Conservation (phyloP, 106 monocot species). For the Dactylorhiza incarnata region DNA sequence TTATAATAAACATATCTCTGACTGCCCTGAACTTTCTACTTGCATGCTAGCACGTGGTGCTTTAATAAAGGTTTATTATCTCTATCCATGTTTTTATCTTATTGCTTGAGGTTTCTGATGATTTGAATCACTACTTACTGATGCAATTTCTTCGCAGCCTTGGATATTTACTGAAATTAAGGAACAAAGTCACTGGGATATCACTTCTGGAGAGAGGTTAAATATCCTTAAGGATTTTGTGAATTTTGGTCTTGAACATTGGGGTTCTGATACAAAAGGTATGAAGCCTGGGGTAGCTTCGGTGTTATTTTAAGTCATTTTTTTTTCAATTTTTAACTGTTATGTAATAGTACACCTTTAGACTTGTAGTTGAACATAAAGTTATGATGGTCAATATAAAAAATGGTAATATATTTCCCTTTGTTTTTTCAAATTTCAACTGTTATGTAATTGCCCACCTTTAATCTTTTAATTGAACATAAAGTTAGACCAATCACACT, state of each 20-base stretch:
- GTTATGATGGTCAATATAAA: no score
- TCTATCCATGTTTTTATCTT: neutral
- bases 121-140: neutral
- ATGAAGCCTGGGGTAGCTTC: neutral
- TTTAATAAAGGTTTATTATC: slow-evolving; percentile 60
- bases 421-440: no score
- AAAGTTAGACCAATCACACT: no score
- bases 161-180: slow-evolving; percentile 98
- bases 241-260: slow-evolving; percentile 82
- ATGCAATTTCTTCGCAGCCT: slow-evolving; percentile 30
- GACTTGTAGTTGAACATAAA: no score
- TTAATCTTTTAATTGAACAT: no score
- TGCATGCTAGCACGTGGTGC: slow-evolving; percentile 90
- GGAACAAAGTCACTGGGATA: slow-evolving; percentile 94
- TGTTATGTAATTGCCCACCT: no score
- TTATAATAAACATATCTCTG: slow-evolving; percentile 55
- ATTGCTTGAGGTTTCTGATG: neutral
- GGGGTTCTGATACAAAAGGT: slow-evolving; percentile 99
- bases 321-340: no score
- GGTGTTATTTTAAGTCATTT: no score
- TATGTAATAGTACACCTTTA: no score
- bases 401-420: no score
- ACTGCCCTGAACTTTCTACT: slow-evolving; percentile 58
- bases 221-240: slow-evolving; percentile 75
- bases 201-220: slow-evolving; percentile 65